phyloP scores from a whole-genome alignment of 306 rosid genomes.

The Fragaria vesca region DNA sequence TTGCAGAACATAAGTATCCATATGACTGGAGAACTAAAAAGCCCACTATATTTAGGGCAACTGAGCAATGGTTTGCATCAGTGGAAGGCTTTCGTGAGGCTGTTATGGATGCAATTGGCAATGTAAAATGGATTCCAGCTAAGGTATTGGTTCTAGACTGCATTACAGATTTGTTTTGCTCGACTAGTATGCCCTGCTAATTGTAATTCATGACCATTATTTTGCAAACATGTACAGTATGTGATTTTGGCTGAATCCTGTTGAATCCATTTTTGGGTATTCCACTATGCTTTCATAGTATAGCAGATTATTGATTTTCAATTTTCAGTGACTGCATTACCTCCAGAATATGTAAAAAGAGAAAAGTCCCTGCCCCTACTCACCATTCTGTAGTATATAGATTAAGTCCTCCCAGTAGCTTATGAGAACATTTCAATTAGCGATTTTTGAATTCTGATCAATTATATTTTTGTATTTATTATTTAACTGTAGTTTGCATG shows the following conservation, averaged over 20 bases:
- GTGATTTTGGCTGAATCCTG: not conserved
- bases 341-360: not conserved
- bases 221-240: not conserved
- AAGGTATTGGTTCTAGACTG: conserved; percentile 54
- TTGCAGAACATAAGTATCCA: conserved; percentile 93
- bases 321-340: not conserved
- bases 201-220: not conserved
- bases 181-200: not conserved
- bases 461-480: not conserved
- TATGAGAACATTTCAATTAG: not conserved
- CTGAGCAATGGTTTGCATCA: conserved; percentile 99
- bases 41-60: conserved; percentile 97
- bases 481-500: conserved; percentile 3
- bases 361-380: not conserved
- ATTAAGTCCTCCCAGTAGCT: not conserved
- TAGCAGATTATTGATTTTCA: not conserved
- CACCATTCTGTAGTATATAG: not conserved
- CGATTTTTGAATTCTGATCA: not conserved
- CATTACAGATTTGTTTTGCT: not conserved
- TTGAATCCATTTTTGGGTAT: not conserved
- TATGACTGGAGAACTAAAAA: conserved; percentile 98
- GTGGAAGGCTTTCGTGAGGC: conserved; percentile 89
- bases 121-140: conserved; percentile 88
- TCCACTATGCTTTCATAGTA: not conserved
- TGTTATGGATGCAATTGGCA: conserved; percentile 78